Evolutionary conservation across 2,329 filamentous ascomycete genomes (phyloP).

Genomic region (Penicillium sp.): DNA sequence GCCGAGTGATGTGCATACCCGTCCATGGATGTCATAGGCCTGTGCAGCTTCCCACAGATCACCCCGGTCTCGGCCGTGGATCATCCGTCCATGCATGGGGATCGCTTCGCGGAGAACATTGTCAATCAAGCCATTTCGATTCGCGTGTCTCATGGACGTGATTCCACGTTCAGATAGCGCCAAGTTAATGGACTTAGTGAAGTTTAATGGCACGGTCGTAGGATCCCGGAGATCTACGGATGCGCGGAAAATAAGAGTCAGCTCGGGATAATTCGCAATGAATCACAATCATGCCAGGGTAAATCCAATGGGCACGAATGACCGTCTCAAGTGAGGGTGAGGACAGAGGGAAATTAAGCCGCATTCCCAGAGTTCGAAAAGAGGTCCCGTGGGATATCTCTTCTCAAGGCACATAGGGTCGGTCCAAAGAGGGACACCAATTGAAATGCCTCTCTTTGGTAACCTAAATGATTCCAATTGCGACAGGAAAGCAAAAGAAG

Average conservation of each 20-base stretch:
- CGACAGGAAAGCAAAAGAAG: neutral
- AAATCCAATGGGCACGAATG: neutral
- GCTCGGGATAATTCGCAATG: constrained; percentile 16
- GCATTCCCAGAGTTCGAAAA: neutral
- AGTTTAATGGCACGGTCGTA: constrained; percentile 82
- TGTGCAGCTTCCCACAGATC: constrained; percentile 76
- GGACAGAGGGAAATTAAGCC: neutral
- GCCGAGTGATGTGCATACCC: constrained; percentile 56
- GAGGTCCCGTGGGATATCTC: constrained; percentile 13
- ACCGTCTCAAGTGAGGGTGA: neutral
- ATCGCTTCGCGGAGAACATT: constrained; percentile 76
- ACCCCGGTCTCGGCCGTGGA: constrained; percentile 72
- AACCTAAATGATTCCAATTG: neutral
- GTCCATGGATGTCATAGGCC: constrained; percentile 83
- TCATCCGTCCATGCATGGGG: constrained; percentile 96
- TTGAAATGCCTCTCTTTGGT: neutral
- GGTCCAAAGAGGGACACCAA: neutral
- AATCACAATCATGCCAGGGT: constrained; percentile 1
- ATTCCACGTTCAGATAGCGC: constrained; percentile 93
- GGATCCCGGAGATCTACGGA: constrained; percentile 79
- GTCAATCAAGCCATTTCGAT: constrained; percentile 67
- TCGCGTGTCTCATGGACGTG: constrained; percentile 75
- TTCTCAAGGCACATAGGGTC: constrained; percentile 5
- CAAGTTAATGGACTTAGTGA: constrained; percentile 97
- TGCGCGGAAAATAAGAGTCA: constrained; percentile 13